Evolutionary conservation across 441 rosid genomes (phyloP).

Genomic region (Melastoma candidum): DNA sequence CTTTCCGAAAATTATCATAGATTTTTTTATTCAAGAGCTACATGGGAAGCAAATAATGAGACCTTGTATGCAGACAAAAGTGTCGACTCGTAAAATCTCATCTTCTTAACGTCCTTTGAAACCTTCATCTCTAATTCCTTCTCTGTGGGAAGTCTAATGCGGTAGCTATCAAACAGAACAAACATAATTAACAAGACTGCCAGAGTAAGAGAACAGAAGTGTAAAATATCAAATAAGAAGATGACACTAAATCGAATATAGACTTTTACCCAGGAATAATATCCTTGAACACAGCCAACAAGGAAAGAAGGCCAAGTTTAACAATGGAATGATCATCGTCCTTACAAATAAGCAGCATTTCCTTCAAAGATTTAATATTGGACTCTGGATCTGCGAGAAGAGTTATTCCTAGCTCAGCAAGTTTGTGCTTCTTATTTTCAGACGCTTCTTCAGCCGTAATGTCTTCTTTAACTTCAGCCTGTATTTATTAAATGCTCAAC

Average conservation of each 20-base stretch:
- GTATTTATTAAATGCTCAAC: neutral
- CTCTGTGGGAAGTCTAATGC: conserved; percentile 95
- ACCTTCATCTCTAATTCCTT: conserved; percentile 96
- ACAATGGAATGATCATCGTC: conserved; percentile 52
- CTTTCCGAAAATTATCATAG: no score
- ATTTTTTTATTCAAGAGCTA: no score
- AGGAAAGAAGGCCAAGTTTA: conserved; percentile 64
- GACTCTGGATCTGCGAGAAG: conserved; percentile 77
- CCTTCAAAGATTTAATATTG: conserved; percentile 63
- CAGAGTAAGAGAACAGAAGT: neutral
- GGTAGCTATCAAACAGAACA: conserved; percentile 45
- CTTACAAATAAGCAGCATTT: conserved; percentile 53
- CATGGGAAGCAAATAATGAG: conserved; percentile 3
- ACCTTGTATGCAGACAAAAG: conserved; percentile 85
- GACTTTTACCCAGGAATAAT: conserved; percentile 76
- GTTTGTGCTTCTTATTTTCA: conserved; percentile 53
- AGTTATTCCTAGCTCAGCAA: conserved; percentile 73
- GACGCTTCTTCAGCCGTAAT: conserved; percentile 68
- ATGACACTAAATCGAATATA: conserved; percentile 5
- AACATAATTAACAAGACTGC: conserved; percentile 5
- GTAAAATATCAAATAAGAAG: conserved; percentile 6
- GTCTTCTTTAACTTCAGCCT: conserved; percentile 91
- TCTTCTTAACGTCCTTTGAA: conserved; percentile 90
- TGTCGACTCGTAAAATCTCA: conserved; percentile 74
- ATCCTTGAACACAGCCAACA: conserved; percentile 88